These are phyloP conservation scores for Ehretia macrophylla DNA, from an alignment of 257 asterid genomes.

Conservation along the genomic window DNA sequence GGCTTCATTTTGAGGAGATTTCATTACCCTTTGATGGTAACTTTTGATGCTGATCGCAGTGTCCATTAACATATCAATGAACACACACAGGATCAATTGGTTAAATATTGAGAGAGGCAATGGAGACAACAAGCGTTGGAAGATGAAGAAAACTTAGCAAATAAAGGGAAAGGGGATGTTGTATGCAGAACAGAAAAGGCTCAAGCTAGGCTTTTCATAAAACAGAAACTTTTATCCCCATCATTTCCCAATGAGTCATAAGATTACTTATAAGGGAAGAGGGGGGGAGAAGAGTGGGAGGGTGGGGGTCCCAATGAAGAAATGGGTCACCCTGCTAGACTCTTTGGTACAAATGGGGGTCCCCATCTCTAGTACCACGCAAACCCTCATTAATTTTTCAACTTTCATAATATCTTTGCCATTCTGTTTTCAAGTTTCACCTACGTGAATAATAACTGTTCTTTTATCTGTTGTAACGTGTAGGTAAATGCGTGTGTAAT, in stretches of 20 bases:
- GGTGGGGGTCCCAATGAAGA: slow-evolving; percentile 24
- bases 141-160: slow-evolving; percentile 18
- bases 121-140: neutral
- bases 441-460: slow-evolving; percentile 36
- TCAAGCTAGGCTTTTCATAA: neutral
- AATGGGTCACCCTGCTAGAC: slow-evolving; percentile 41
- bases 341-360: slow-evolving; percentile 26
- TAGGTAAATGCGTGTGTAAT: neutral
- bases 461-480: slow-evolving; percentile 24
- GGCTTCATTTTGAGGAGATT: neutral
- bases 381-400: slow-evolving; percentile 13
- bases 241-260: slow-evolving; percentile 33
- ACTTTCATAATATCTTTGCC: slow-evolving; percentile 4
- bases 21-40: neutral
- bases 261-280: slow-evolving; percentile 25
- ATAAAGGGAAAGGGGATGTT: slow-evolving; percentile 34
- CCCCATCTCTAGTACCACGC: slow-evolving; percentile 42
- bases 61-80: too few relatives aligned
- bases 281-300: slow-evolving; percentile 5
- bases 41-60: slow-evolving; percentile 2
- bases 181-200: neutral
- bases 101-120: neutral
- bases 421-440: slow-evolving; percentile 25
- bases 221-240: slow-evolving; percentile 6
- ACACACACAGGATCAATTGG: neutral